A percentile compares a stretch with the other conserved stretches of the same genome.
Evolutionary conservation across 805 yeast genomes (phyloP).

Genomic region (Lipomyces japonicus): DNA sequence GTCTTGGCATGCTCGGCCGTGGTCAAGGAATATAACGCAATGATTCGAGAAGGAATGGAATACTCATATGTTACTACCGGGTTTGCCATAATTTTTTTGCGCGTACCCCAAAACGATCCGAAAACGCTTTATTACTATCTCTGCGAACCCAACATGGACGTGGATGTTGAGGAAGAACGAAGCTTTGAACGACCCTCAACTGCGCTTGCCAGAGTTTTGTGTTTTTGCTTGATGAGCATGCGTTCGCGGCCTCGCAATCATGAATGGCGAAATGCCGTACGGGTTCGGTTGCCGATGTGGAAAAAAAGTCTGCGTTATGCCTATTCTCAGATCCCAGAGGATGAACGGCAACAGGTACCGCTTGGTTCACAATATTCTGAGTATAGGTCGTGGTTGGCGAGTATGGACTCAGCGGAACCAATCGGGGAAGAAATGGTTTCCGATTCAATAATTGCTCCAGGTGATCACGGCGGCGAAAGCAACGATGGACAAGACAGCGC

Average conservation of each 20-base stretch:
- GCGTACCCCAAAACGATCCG: background rate
- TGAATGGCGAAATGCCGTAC: background rate
- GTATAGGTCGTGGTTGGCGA: too few species aligned
- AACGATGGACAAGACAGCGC: background rate
- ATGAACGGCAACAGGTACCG: background rate
- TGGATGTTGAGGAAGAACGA: background rate
- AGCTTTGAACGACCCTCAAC: background rate
- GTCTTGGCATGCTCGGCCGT: background rate
- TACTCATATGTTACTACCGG: background rate
- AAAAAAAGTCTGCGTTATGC: too few species aligned
- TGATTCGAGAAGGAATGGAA: background rate
- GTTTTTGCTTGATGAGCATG: constrained; percentile 1
- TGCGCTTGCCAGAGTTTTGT: background rate
- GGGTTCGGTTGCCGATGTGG: too few species aligned
- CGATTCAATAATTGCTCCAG: too few species aligned
- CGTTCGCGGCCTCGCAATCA: background rate
- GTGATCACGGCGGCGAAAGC: background rate
- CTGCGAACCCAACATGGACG: background rate
- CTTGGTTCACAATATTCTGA: background rate
- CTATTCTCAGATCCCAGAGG: background rate
- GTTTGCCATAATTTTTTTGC: background rate
- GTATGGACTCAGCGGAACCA: too few species aligned
- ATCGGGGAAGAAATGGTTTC: too few species aligned
- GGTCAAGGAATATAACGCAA: background rate
- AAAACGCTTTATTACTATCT: background rate